phyloP scores from a whole-genome alignment of 176 grass and related monocot genomes.

The Sorghum bicolor region DNA sequence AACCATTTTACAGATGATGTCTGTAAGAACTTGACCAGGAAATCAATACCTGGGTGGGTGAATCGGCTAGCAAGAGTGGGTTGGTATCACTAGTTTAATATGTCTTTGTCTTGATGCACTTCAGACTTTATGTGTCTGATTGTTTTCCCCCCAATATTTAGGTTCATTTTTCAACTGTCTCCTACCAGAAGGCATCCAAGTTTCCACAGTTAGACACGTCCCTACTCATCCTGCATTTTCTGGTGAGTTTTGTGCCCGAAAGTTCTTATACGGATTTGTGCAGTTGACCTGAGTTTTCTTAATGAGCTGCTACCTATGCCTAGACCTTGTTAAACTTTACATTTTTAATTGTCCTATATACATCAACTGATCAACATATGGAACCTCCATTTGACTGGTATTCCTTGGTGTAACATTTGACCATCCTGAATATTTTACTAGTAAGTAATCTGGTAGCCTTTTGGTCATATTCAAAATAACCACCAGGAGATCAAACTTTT shows the following conservation, averaged over 20 bases:
- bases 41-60: constrained; percentile 67
- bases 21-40: constrained; percentile 49
- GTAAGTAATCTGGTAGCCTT: neutral
- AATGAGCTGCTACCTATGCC: neutral
- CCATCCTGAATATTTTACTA: neutral
- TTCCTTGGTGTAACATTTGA: neutral
- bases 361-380: neutral
- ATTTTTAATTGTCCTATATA: constrained; percentile 8
- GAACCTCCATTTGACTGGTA: neutral
- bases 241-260: constrained; percentile 43
- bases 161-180: constrained; percentile 78
- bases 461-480: constrained; percentile 2
- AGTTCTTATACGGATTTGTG: neutral
- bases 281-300: neutral
- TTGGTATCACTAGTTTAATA: constrained; percentile 28
- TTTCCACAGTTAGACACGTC: constrained; percentile 57
- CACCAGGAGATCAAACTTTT: neutral
- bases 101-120: neutral
- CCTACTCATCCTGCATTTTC: constrained; percentile 56
- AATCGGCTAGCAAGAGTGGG: constrained; percentile 88
- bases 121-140: neutral
- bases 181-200: constrained; percentile 74
- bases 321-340: neutral
- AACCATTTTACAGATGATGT: constrained; percentile 91
- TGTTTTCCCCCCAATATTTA: constrained; percentile 35